Evolutionary conservation across 1,284 basidiomycete genomes (phyloP).

Genomic region (Pascua guehoae): DNA sequence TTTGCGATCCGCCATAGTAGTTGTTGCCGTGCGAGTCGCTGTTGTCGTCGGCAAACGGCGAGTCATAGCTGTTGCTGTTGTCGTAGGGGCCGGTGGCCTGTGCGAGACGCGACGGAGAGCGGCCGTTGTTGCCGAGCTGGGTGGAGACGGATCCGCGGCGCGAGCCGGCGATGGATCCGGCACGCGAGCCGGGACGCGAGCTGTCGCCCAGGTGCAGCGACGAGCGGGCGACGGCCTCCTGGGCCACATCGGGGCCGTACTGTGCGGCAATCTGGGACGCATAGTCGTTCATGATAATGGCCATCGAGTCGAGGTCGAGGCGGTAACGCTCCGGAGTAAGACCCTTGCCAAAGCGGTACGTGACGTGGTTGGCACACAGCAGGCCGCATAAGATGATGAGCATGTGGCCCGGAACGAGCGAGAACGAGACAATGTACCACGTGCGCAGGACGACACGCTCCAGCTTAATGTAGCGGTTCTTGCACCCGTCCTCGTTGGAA

Average conservation of each 20-base stretch:
- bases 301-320: slow-evolving; percentile 62
- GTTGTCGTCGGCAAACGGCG: slow-evolving; percentile 13
- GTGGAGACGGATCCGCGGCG: slow-evolving; percentile 11
- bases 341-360: slow-evolving; percentile 71
- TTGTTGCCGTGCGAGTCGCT: slow-evolving; percentile 5
- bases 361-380: slow-evolving; percentile 68
- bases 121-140: slow-evolving; percentile 3
- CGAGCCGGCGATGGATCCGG: slow-evolving; percentile 11
- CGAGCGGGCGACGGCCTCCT: slow-evolving; percentile 40
- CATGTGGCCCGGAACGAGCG: slow-evolving; percentile 63
- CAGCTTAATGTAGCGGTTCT: slow-evolving; percentile 60
- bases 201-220: slow-evolving; percentile 28
- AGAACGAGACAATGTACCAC: slow-evolving; percentile 62
- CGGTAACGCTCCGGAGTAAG: slow-evolving; percentile 70
- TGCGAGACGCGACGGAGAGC: slow-evolving; percentile 2
- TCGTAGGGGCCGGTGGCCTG: background rate
- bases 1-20: background rate
- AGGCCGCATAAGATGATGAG: slow-evolving; percentile 62
- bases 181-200: slow-evolving; percentile 12
- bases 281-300: slow-evolving; percentile 68
- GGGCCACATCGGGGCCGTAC: slow-evolving; percentile 45
- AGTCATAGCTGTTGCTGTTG: slow-evolving; percentile 7
- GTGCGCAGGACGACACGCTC: slow-evolving; percentile 57
- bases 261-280: slow-evolving; percentile 53
- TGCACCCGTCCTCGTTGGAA: slow-evolving; percentile 64